Evolutionary conservation across 176 grass and related monocot genomes (phyloP).

Genomic region (barley (Hordeum vulgare)): DNA sequence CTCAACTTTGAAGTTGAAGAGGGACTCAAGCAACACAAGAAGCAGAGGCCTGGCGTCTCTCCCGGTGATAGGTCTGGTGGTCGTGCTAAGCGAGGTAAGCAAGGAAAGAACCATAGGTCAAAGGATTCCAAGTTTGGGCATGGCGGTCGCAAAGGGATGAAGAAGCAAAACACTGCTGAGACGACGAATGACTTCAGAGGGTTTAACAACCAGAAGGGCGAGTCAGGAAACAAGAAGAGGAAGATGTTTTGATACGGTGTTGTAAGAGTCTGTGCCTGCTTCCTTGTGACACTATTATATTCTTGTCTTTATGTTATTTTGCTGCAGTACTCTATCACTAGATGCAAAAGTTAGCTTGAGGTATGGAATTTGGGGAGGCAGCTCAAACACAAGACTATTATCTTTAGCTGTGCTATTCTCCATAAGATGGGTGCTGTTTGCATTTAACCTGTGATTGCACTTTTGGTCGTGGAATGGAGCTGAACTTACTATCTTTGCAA

Average conservation of each 20-base stretch:
- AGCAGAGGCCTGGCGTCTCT: conserved; percentile 51
- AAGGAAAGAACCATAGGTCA: conserved; percentile 47
- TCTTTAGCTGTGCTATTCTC: conserved; percentile 1
- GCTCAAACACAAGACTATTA: not conserved
- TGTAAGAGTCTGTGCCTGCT: not conserved
- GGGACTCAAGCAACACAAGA: conserved; percentile 48
- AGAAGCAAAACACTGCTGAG: conserved; percentile 82
- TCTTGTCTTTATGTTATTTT: not conserved
- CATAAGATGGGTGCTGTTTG: not conserved
- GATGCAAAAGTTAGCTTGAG: conserved; percentile 6
- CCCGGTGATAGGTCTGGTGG: conserved; percentile 76
- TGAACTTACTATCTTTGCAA: not conserved
- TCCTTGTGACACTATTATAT: not conserved
- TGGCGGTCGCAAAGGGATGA: conserved; percentile 81
- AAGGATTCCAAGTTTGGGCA: conserved; percentile 71
- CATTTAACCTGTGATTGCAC: conserved; percentile 22
- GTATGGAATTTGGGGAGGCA: not conserved
- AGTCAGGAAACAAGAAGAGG: conserved; percentile 45
- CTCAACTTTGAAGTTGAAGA: conserved; percentile 60
- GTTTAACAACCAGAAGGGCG: conserved; percentile 46
- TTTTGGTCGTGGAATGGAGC: not conserved
- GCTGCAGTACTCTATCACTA: not conserved
- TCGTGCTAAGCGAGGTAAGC: conserved; percentile 41
- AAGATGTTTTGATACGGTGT: conserved; percentile 36
- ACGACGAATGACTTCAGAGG: conserved; percentile 72